These are phyloP conservation scores for Parafenestella ontariensis DNA, from an alignment of 2,329 filamentous ascomycete species.

Conservation along the genomic window DNA sequence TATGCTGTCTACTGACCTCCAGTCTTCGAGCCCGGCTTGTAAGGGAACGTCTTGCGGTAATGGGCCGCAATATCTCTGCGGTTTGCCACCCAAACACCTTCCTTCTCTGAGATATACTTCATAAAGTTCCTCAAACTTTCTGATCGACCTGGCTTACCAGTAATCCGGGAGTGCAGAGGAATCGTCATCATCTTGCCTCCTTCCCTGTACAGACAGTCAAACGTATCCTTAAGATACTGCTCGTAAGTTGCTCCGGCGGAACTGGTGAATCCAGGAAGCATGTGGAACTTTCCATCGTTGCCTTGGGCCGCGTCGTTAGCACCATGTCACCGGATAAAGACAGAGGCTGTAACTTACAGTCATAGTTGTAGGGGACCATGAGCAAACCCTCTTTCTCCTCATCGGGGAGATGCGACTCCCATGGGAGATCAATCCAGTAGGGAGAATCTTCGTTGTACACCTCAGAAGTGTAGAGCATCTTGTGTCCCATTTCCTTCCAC, in stretches of 20 bases:
- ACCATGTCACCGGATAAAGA: slow-evolving; percentile 57
- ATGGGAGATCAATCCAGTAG: slow-evolving; percentile 63
- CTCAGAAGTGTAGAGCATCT: slow-evolving; percentile 59
- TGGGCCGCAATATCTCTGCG: slow-evolving; percentile 60
- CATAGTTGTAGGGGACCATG: slow-evolving; percentile 63
- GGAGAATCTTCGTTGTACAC: slow-evolving; percentile 64
- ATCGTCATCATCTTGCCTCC: slow-evolving; percentile 64
- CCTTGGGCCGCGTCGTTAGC: slow-evolving; percentile 44
- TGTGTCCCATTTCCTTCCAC: slow-evolving; percentile 61
- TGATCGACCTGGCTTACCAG: slow-evolving; percentile 61
- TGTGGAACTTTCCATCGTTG: slow-evolving; percentile 56
- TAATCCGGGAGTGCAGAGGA: slow-evolving; percentile 60
- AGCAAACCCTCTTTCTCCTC: slow-evolving; percentile 60
- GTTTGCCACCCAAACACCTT: slow-evolving; percentile 63
- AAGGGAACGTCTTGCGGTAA: slow-evolving; percentile 58
- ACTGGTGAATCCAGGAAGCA: slow-evolving; percentile 52
- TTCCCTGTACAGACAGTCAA: slow-evolving; percentile 62
- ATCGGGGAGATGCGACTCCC: slow-evolving; percentile 51
- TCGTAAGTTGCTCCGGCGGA: slow-evolving; percentile 50
- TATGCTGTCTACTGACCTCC: slow-evolving; percentile 8
- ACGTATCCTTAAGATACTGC: slow-evolving; percentile 59
- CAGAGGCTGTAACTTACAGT: slow-evolving; percentile 59
- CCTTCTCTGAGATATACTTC: slow-evolving; percentile 60
- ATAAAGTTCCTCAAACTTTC: slow-evolving; percentile 60
- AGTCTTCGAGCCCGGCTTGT: slow-evolving; percentile 33